Percentiles rank a stretch among this genome's conserved stretches.
These are phyloP conservation scores for Annona squamosa DNA, from an alignment of 164 flowering plant genomes.

Conservation along the genomic window DNA sequence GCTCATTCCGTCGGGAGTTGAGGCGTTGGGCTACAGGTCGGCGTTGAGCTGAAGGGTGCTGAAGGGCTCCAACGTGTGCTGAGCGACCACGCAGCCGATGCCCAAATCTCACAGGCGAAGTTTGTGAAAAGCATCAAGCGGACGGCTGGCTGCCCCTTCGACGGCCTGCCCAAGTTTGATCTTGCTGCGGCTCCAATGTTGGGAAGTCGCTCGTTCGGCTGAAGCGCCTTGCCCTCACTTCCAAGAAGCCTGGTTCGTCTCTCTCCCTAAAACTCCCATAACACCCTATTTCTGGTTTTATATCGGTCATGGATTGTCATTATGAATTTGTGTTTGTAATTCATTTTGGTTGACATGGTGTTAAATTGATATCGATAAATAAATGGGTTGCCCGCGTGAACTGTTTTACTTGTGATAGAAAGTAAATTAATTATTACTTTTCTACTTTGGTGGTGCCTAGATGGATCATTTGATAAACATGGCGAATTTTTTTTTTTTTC, in stretches of 20 bases:
- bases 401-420: no score
- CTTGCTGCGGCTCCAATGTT: slow-evolving; percentile 94
- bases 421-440: no score
- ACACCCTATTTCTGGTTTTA: no score
- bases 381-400: no score
- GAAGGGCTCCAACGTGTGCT: slow-evolving; percentile 87
- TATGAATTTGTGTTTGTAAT: no score
- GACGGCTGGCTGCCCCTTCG: slow-evolving; percentile 80
- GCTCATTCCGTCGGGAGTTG: slow-evolving; percentile 82
- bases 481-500: no score
- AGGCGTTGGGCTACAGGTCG: slow-evolving; percentile 22
- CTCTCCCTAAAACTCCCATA: no score
- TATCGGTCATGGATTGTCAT: no score
- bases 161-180: slow-evolving; percentile 89
- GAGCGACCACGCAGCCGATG: slow-evolving; percentile 68
- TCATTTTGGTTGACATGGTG: no score
- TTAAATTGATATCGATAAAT: no score
- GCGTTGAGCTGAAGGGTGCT: slow-evolving; percentile 43
- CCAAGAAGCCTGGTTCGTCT: slow-evolving; percentile 45
- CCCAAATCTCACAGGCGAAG: slow-evolving; percentile 66
- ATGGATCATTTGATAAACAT: no score
- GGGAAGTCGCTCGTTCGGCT: slow-evolving; percentile 89
- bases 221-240: slow-evolving; percentile 76
- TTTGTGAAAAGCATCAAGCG: slow-evolving; percentile 87
- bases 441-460: no score